These are phyloP conservation scores for Carex pumila DNA, from an alignment of 176 grass and related monocot genomes.

Conservation along the genomic window DNA sequence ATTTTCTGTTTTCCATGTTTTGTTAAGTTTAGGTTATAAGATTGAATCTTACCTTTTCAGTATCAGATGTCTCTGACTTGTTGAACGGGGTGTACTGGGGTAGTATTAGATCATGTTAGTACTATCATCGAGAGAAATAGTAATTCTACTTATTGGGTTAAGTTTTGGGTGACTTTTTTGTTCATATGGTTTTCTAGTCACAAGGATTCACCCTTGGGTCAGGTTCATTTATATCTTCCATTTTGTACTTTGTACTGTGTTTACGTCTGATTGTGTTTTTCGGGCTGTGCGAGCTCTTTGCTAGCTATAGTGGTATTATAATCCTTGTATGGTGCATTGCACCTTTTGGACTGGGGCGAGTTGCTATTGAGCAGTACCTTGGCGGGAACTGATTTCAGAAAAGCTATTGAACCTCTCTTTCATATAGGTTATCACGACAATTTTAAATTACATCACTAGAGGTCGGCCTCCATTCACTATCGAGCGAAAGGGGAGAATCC, in stretches of 20 bases:
- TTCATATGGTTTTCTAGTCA: background rate
- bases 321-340: background rate
- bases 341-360: background rate
- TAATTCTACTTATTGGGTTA: background rate
- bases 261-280: background rate
- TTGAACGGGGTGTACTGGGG: background rate
- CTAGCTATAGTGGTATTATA: background rate
- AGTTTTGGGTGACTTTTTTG: background rate
- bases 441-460: conserved; percentile 80
- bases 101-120: background rate
- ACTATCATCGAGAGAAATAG: background rate
- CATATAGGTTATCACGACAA: conserved; percentile 77
- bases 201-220: background rate
- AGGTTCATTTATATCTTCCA: background rate
- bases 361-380: background rate
- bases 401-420: background rate
- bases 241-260: background rate
- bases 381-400: background rate
- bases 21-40: background rate
- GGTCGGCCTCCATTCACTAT: conserved; percentile 70
- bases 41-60: background rate
- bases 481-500: conserved; percentile 57
- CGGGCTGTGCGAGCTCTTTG: background rate
- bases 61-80: background rate
- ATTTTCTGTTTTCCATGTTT: background rate